A percentile compares a stretch with the other conserved stretches of the same genome.
These are phyloP conservation scores for Cucumis sativus DNA, from an alignment of 306 rosid genomes.

Conservation along the genomic window Cucumber_9930_V3 NC_026657.2:33006001-33006500, in stretches of 20 bases:
- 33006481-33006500: background rate
- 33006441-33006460: background rate
- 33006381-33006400: too few relatives aligned
- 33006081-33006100: conserved; percentile 82
- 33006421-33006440: background rate
- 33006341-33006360: background rate
- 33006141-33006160: background rate
- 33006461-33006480: background rate
- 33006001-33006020: conserved; percentile 36
- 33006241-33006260: background rate
- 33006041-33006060: conserved; percentile 97
- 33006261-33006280: background rate
- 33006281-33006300: background rate
- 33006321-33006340: conserved; percentile 3
- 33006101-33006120: conserved; percentile 94
- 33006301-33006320: background rate
- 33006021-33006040: conserved; percentile 84
- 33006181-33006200: background rate
- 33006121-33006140: background rate
- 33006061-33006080: conserved; percentile 98
- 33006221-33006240: background rate
- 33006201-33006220: background rate
- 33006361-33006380: background rate
- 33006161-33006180: background rate
- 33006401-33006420: too few relatives aligned